Evolutionary conservation across 441 rosid genomes (phyloP), one percentile per base, ranked within the genome.

Genomic region (Croton laevigatus): DNA sequence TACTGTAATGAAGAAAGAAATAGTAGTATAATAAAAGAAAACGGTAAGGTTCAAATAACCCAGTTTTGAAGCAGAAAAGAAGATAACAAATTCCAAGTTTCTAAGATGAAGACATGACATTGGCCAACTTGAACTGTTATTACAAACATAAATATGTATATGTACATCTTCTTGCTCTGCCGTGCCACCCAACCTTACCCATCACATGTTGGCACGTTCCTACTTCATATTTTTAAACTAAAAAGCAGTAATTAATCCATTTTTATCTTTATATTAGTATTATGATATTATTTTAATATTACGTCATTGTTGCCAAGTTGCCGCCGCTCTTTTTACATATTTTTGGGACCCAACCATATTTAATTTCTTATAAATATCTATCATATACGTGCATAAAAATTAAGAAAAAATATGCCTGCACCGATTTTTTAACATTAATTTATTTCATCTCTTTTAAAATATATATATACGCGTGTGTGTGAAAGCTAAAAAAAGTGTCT

Each of bases 131-230:
- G 53, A 13, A 5, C n/a, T 32, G 17, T 13, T 5, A 38, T 37
- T 38, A 19, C 1, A 32, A 9, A 5, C 3, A 52, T 19, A 51
- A 0, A 2, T 2, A 51, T 51, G 19, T 4, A 11, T 11, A 23
- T 17, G 19, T 61, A 4, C 12, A 44, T 13, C 19, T 68, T 68
- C 40, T 40, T 54, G 57, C 32, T 52, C 36, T 32, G 2, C 37
- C 65, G 19, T 27, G 3, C 19, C 71, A 9, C 61, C 69, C 65
- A 1, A 54, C 55, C 38, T 38, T 22, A 7, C 61, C 59, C 70
- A 52, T 74, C 78, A 57, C 78, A 71, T 68, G 83, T 68, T 71
- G 60, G 63, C 81, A 81, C 69, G 73, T 51, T 59, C 11, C 37
- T 27, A 27, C 1, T 27, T 27, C 32, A 2, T 27, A 2, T 27